These are phyloP conservation scores for Nymphaea colorata DNA, from an alignment of 164 flowering plant genomes.

Conservation along the genomic window DNA sequence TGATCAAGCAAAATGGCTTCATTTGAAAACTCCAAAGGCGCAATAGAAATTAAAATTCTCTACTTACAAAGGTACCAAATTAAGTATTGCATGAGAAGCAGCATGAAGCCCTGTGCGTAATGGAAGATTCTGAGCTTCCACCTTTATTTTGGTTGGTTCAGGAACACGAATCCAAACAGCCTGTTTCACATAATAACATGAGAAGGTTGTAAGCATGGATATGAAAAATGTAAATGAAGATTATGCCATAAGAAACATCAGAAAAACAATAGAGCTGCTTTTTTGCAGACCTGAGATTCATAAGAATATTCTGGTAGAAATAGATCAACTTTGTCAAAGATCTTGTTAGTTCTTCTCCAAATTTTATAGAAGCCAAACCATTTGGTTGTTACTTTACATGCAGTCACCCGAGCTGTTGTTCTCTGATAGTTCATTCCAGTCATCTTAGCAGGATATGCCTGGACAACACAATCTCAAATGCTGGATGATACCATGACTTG, in stretches of 20 bases:
- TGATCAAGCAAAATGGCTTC: too few relatives aligned
- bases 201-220: neutral
- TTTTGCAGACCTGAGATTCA: conserved; percentile 63
- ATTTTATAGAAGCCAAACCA: conserved; percentile 86
- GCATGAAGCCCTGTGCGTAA: conserved; percentile 91
- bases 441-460: conserved; percentile 62
- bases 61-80: conserved; percentile 85
- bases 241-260: neutral
- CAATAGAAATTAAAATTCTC: neutral
- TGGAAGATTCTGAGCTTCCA: conserved; percentile 28
- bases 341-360: conserved; percentile 43
- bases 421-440: conserved; percentile 13
- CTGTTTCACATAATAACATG: conserved; percentile 19
- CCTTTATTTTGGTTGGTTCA: conserved; percentile 42
- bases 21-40: too few relatives aligned
- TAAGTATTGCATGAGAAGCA: conserved; percentile 78
- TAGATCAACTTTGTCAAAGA: conserved; percentile 68
- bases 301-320: conserved; percentile 70
- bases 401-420: conserved; percentile 56
- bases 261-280: neutral
- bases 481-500: too few relatives aligned
- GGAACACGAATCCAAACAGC: conserved; percentile 92
- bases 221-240: neutral
- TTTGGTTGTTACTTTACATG: conserved; percentile 76
- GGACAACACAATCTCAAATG: neutral